phyloP scores from a whole-genome alignment of 75 land plant species.

The Chamaecyparis obtusa region DNA sequence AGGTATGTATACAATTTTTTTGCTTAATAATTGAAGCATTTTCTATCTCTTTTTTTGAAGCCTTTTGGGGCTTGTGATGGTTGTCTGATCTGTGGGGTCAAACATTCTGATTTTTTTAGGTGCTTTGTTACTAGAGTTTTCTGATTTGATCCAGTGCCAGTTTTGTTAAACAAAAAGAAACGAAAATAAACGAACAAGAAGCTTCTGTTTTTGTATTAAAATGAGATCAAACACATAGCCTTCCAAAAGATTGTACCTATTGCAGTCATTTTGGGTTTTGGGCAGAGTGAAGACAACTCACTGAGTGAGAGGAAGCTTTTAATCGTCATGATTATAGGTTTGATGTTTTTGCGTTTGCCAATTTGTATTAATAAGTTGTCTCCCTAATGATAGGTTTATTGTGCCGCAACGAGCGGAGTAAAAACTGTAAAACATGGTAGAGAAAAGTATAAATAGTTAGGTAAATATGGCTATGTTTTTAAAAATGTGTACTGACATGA shows the following conservation, averaged over 20 bases:
- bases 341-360: not conserved
- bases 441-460: not conserved
- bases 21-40: not conserved
- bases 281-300: not conserved
- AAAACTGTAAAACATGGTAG: not conserved
- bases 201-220: not conserved
- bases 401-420: not conserved
- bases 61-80: not conserved
- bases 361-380: not conserved
- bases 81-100: not conserved
- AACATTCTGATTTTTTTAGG: not conserved
- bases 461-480: no score
- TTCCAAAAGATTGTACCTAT: not conserved
- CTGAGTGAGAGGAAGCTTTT: not conserved
- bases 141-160: not conserved
- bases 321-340: not conserved
- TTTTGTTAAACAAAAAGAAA: not conserved
- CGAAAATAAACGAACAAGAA: not conserved
- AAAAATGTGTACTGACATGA: no score
- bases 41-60: not conserved
- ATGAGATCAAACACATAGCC: not conserved
- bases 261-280: not conserved
- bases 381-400: not conserved
- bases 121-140: not conserved
- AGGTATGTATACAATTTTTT: conserved; percentile 20